Base-by-base conservation (phyloP, 345 rosid genomes). In the Citrus australasica region DNA sequence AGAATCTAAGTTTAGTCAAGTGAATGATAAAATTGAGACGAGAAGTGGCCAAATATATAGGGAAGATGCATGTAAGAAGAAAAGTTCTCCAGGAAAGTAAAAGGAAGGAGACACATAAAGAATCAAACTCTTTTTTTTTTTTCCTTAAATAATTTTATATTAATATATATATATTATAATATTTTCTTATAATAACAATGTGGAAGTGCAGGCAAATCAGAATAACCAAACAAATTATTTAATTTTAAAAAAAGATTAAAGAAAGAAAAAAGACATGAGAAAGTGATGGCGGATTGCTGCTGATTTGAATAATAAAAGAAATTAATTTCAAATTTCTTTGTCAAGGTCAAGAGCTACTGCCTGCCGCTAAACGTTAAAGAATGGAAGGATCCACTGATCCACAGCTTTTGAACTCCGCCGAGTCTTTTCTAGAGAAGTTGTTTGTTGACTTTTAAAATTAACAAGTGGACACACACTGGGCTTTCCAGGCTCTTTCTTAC, bases 31-130 rank as follows among this genome's bases (percentile, higher is more conserved):
- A 55, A 77, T 27, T 40, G 51, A n/a, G 6, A 17, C 7, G 38
- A 32, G 14, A 33, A 69, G 33, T 0, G 22, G 24, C 27, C 27
- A 32, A 53, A 77, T 65, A 79, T 78, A 71, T 59, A 79, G 82
- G 32, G 46, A n/a, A 35, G 58, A 2, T 53, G 58, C 6, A 5
- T 17, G 58, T 1, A 17, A 53, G 58, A 17, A 53, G 58, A 53
- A 53, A 53, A 37, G 27, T n/a, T 9, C n/a, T 25, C 9, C 14
- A 80, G 86, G 86, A 84, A 88, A 86, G 83, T 85, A 13, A 58
- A 27, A 16, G 83, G 89, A 86, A 83, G 85, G n/a, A 33, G 66
- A 38, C 58, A 9, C 17, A 7, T 0, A n/a, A 3, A 42, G 14
- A 68, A 53, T 17, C 58, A 53, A 53, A 40, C 46, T 40, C 7